Conservation (phyloP, 768 basidiomycete genomes). For the button mushroom (Agaricus bisporus) region DNA sequence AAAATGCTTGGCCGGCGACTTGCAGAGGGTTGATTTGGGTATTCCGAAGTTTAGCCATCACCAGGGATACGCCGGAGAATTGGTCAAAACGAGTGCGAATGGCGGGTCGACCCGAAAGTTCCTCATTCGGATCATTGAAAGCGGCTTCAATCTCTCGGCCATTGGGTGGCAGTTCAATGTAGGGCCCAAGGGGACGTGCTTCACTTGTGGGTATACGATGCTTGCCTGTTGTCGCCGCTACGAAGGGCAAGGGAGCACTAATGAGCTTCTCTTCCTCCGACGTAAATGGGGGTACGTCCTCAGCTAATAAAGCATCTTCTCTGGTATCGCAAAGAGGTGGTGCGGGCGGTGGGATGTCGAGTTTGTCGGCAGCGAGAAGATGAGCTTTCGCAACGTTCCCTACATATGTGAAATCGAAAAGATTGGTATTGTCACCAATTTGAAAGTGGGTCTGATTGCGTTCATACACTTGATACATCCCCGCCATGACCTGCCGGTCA, state of each 20-base stretch:
- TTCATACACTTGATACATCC: slow-evolving; percentile 75
- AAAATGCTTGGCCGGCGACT: slow-evolving; percentile 91
- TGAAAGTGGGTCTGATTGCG: slow-evolving; percentile 86
- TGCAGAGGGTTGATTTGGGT: slow-evolving; percentile 52
- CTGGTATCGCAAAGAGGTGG: slow-evolving; percentile 31
- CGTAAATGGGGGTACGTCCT: slow-evolving; percentile 36
- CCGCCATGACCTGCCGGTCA: slow-evolving; percentile 79
- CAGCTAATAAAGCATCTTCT: slow-evolving; percentile 26
- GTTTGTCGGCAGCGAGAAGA: slow-evolving; percentile 86
- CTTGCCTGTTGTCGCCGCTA: slow-evolving; percentile 59
- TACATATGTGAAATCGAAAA: slow-evolving; percentile 97
- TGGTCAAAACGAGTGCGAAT: slow-evolving; percentile 80
- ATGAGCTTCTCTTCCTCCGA: slow-evolving; percentile 36
- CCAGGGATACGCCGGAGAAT: slow-evolving; percentile 54
- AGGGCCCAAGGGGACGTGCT: slow-evolving; percentile 82
- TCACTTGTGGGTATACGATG: slow-evolving; percentile 71
- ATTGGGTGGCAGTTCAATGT: slow-evolving; percentile 52
- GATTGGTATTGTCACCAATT: slow-evolving; percentile 87
- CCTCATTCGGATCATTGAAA: slow-evolving; percentile 42
- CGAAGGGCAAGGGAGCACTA: slow-evolving; percentile 47
- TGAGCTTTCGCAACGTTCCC: slow-evolving; percentile 94
- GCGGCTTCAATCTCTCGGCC: slow-evolving; percentile 50
- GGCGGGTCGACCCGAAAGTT: slow-evolving; percentile 44
- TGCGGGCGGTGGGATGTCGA: slow-evolving; percentile 47
- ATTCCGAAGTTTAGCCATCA: slow-evolving; percentile 37